Base-by-base conservation (phyloP, 1,284 basidiomycete genomes). In the Melanopsichium pennsylvanicum region DNA sequence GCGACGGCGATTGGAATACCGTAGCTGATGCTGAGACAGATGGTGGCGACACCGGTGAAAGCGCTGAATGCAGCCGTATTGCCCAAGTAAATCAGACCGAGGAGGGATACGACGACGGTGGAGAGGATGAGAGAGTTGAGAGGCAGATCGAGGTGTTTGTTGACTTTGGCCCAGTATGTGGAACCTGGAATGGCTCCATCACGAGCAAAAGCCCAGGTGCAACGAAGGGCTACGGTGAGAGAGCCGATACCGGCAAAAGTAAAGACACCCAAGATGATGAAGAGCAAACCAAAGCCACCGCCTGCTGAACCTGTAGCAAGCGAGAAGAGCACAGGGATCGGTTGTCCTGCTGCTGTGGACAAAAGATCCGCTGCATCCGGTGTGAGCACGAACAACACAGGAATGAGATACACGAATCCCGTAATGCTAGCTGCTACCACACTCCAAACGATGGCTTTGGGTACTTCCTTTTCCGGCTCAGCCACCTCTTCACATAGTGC, bases 211-310 rank as follows among this genome's bases (percentile, higher is more conserved):
- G 83, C 81, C 83, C 83, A 84, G 7, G 81, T 81, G 57, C 81
- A 82, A 16, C 83, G 78, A 11, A 81, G 82, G 11, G 83, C 82
- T 7, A 83, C 83, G 10, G 84, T 84, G 13, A 84, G 72, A 8
- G 82, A 82, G 3, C 84, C 84, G 38, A 84, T 80, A 5, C 82
- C 76, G 4, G 84, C 83, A 56, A 84, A 84, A 26, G 82, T 62
- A 72, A 82, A 83, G 50, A 84, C 82, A 19, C 83, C 83, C 35
- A 84, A 79, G 56, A 85, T 83, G 32, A 84, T 75, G 61, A 84
- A 83, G 2, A 84, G 75, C 10, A 85, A 60, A 5, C 83, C 83
- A 26, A 84, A 80, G 3, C 82, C 84, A 3, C 83, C 84, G 4
- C 80, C 82, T 1, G 81, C 54, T 22, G 74, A 78, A 9, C 83